Conservation (phyloP, 164 flowering plant genomes). For the Aristolochia fimbriata region DNA sequence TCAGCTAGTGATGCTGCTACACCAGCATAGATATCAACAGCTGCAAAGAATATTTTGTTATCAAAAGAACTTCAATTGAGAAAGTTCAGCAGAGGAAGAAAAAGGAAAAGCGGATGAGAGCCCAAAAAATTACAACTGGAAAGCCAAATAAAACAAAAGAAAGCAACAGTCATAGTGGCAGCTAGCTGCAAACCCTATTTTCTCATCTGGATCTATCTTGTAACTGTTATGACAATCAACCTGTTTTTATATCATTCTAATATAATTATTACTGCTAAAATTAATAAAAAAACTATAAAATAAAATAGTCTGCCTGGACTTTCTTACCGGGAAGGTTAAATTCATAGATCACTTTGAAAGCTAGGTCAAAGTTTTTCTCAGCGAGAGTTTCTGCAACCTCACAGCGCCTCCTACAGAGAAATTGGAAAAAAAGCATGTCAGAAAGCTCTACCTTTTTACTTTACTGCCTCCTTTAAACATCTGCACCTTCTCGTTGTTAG, state of each 20-base stretch:
- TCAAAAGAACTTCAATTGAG: background rate
- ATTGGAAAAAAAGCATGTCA: background rate
- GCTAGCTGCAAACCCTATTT: background rate
- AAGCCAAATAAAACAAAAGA: background rate
- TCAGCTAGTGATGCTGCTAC: constrained; percentile 98
- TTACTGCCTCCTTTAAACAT: background rate
- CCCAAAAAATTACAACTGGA: background rate
- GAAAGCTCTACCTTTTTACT: background rate
- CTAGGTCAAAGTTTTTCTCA: constrained; percentile 92
- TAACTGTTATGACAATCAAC: too few relatives aligned
- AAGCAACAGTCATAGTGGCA: background rate
- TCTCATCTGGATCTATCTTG: too few relatives aligned
- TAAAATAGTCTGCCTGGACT: too few relatives aligned
- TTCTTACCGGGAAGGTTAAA: constrained; percentile 81
- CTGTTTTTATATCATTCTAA: too few relatives aligned
- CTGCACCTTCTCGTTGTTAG: too few relatives aligned
- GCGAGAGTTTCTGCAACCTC: constrained; percentile 90
- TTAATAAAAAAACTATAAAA: background rate
- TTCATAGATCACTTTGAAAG: constrained; percentile 79
- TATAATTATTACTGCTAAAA: too few relatives aligned
- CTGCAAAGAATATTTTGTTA: constrained; percentile 24
- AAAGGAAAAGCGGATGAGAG: background rate
- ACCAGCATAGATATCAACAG: constrained; percentile 95
- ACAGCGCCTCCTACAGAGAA: constrained; percentile 69
- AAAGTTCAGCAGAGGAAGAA: background rate